phyloP scores from a whole-genome alignment of 1,284 basidiomycete genomes.

The Coniophora puteana region DNA sequence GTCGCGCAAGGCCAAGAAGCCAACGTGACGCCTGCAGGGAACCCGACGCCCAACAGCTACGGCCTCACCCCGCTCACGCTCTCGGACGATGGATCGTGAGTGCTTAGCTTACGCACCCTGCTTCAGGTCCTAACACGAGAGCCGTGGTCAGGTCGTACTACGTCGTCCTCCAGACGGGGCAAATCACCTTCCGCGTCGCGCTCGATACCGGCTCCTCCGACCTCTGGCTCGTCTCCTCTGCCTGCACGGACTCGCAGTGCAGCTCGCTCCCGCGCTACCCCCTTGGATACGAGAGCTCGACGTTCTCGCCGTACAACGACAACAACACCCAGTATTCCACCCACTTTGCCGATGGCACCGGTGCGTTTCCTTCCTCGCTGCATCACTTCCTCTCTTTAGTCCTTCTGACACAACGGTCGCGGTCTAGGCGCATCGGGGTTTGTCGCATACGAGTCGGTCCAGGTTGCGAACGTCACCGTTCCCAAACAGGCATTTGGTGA shows the following conservation, averaged over 20 bases:
- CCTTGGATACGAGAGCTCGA: slow-evolving; percentile 57
- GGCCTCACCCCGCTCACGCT: slow-evolving; percentile 39
- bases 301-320: slow-evolving; percentile 55
- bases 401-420: neutral
- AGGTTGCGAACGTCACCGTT: slow-evolving; percentile 54
- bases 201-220: slow-evolving; percentile 78
- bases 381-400: slow-evolving; percentile 11
- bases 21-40: neutral
- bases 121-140: slow-evolving; percentile 13
- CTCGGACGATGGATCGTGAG: slow-evolving; percentile 47
- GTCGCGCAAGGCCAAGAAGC: neutral
- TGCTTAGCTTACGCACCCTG: slow-evolving; percentile 11
- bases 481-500: slow-evolving; percentile 63
- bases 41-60: slow-evolving; percentile 13
- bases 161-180: slow-evolving; percentile 52
- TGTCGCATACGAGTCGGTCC: slow-evolving; percentile 59
- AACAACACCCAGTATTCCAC: slow-evolving; percentile 58
- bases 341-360: slow-evolving; percentile 62
- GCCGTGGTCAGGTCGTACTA: slow-evolving; percentile 57
- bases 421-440: slow-evolving; percentile 59
- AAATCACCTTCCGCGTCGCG: slow-evolving; percentile 62
- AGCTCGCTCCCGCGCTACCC: slow-evolving; percentile 60
- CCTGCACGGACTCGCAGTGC: slow-evolving; percentile 53
- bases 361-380: slow-evolving; percentile 32
- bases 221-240: slow-evolving; percentile 66